A percentile compares a stretch with the other conserved stretches of the same genome.
Conservation (phyloP, 1,139 yeast genomes). For the Taphrina confusa region DNA sequence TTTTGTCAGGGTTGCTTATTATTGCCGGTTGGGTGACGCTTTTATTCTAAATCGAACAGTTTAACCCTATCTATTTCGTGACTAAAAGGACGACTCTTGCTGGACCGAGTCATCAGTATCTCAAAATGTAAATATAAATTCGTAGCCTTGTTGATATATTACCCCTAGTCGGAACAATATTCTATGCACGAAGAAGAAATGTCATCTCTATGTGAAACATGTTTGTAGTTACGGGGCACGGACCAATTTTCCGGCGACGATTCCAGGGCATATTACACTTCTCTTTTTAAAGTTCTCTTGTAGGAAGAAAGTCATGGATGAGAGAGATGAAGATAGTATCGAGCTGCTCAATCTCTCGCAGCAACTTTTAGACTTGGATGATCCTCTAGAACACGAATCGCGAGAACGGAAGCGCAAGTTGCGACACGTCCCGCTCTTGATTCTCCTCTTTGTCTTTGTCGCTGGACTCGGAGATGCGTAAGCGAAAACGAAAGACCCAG, state of each 20-base stretch:
- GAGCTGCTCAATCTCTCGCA: not conserved
- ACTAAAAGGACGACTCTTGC: no score
- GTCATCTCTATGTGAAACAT: no score
- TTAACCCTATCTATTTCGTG: no score
- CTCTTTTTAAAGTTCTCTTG: not conserved
- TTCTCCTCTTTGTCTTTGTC: not conserved
- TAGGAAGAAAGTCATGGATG: not conserved
- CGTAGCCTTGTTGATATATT: no score
- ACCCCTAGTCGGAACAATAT: no score
- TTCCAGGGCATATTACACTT: not conserved
- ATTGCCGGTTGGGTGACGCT: constrained; percentile 14
- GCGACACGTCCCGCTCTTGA: not conserved
- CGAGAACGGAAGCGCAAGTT: not conserved
- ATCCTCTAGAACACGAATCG: not conserved
- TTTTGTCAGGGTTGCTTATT: not conserved
- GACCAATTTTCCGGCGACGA: not conserved
- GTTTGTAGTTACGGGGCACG: no score
- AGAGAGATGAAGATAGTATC: not conserved
- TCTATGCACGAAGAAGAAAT: no score
- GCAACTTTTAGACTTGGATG: not conserved
- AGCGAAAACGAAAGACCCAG: not conserved
- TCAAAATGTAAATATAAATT: no score
- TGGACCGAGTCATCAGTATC: no score
- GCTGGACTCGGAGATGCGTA: constrained; percentile 11
- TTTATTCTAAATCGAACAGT: not conserved